Evolutionary conservation across 2,329 filamentous ascomycete species (phyloP), one percentile per base, ranked within the genome.

Genomic region (Colletotrichum graminicola): DNA sequence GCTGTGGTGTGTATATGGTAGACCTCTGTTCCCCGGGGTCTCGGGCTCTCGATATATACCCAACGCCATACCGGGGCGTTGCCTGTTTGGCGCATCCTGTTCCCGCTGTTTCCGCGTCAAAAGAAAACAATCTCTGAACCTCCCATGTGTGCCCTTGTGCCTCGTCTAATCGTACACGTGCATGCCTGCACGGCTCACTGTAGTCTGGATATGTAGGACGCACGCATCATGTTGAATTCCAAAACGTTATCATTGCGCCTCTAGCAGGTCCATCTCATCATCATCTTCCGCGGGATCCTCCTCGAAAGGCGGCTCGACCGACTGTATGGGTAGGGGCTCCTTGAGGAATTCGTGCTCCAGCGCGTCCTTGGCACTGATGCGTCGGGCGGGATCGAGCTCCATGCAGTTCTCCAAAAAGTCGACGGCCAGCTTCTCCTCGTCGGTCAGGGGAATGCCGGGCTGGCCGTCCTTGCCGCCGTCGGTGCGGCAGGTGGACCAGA

Each of bases 401-500:
- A 97, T 87, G 75, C 93, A 93, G 23, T 88, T 82, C 61, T 89
- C 86, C 71, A 97, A 80, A 77, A 97, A 96, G 52, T 88, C 85
- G 0, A 95, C 86, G 0, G 93, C 93, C 71, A 92, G 84, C 76
- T 88, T 89, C 82, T 96, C 94, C 32, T 94, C 92, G 0, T 85
- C 82, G 0, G 85, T 87, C 49, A 96, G 80, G 1, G 84, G 82
- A 65, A 85, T 85, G 6, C 84, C 82, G 11, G 82, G 87, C 52
- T 72, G 67, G 34, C 73, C 73, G 60, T 83, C 85, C 62, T 83
- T 86, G 65, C 87, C 87, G 72, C 88, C 87, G 29, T 90, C 88
- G 67, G 89, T 91, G 29, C 94, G 90, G 72, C 93, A 93, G 34
- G 94, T 97, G 77, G 94, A 96, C 96, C 96, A 99, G 60, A 97